A percentile compares a stretch with the other conserved stretches of the same genome.
These are phyloP conservation scores for Phragmites australis DNA, from an alignment of 176 grass and related monocot species.

Conservation along the genomic window DNA sequence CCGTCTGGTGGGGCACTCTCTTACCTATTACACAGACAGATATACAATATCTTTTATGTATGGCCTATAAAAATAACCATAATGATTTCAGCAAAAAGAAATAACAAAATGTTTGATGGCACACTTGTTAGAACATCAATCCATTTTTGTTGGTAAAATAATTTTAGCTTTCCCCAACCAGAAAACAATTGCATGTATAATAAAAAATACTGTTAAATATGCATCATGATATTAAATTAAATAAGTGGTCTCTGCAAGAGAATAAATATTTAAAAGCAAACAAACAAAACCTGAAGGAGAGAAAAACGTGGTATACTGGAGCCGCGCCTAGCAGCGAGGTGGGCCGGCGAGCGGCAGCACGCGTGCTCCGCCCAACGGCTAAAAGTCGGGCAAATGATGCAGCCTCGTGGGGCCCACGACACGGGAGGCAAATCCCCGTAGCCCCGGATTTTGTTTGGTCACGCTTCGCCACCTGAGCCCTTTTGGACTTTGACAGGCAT, in stretches of 20 bases:
- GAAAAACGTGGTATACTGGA: background rate
- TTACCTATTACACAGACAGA: too few relatives aligned
- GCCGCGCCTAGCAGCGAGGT: background rate
- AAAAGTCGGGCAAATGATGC: constrained; percentile 8
- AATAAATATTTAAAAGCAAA: background rate
- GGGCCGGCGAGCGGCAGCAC: constrained; percentile 20
- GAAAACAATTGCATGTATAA: background rate
- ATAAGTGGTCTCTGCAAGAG: background rate
- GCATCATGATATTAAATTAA: background rate
- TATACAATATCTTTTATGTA: background rate
- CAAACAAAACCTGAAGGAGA: background rate
- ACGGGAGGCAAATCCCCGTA: background rate
- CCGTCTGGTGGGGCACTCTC: too few relatives aligned
- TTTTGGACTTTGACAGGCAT: background rate
- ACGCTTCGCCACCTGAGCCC: background rate
- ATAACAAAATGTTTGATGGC: background rate
- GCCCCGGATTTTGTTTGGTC: constrained; percentile 1
- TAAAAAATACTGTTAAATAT: background rate
- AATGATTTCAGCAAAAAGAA: background rate
- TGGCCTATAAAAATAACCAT: background rate
- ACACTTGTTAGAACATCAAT: background rate
- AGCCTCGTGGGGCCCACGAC: background rate
- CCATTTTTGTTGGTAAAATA: background rate
- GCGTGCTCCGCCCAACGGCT: constrained; percentile 34
- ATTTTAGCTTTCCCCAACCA: background rate